Base-by-base conservation (phyloP, 306 rosid genomes). In the Carpinus viminea region DNA sequence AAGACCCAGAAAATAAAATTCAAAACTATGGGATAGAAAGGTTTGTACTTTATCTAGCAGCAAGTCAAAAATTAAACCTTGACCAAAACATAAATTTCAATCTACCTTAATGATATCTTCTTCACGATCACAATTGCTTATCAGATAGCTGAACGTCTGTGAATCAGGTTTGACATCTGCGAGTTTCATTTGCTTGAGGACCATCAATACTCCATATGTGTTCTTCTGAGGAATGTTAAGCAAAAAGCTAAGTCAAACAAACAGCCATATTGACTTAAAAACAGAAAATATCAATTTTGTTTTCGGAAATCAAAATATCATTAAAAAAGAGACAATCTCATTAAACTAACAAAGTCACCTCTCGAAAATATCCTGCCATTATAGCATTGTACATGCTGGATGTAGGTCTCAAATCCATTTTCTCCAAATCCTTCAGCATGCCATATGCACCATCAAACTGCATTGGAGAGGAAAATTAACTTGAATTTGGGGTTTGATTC, bases 321-420 rank as follows among this genome's bases (percentile, higher is more conserved):
- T 66, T 12, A 56, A 15, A 31, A 45, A 4, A 64, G 74, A 21
- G 47, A 71, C 62, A 9, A 65, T 80, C 73, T 46, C 60, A 70
- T 68, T 51, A 79, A 83, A 46, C 69, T 76, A 73, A 87, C 54
- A 71, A 76, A 70, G 72, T 60, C 83, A 95, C 98, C 97, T 92
- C 93, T 61, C 96, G 92, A 72, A 89, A 92, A 88, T 89, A 92
- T 69, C 97, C 98, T n/a, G 81, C 90, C 92, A 95, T 85, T 77
- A 95, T 91, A 74, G 91, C 83, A 83, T 95, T 92, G 89, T 88
- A 95, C 92, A 92, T 90, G 85, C 24, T 15, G 15, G 86, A 1
- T 0, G 89, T 85, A 55, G 92, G 88, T 55, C 47, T 80, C 82
- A 90, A 38, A 74, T 84, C 79, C 88, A 81, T 79, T 83, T 87